Percentiles rank a stretch among this genome's conserved stretches.
These are phyloP conservation scores for Auxenochlorella protothecoides DNA, from an alignment of 139 green algal genomes.

Conservation along the genomic window DNA sequence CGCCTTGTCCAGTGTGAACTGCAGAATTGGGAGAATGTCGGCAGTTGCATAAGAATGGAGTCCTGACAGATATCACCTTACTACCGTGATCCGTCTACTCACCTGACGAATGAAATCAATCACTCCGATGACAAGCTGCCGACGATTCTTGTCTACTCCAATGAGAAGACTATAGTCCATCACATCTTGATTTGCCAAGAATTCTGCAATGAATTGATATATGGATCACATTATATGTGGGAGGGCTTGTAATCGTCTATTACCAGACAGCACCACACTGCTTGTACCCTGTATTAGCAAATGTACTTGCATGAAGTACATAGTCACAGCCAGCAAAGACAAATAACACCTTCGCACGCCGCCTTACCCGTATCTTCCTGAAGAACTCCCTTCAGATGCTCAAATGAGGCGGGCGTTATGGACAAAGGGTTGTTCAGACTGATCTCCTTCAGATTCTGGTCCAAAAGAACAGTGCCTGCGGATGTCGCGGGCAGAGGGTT, in stretches of 20 bases:
- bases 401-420: too few species aligned
- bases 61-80: too few species aligned
- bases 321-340: too few species aligned
- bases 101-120: conserved; percentile 87
- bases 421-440: conserved; percentile 28
- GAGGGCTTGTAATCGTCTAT: neutral
- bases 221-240: neutral
- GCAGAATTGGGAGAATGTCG: conserved; percentile 1
- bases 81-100: too few species aligned
- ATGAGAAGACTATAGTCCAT: conserved; percentile 98
- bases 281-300: too few species aligned
- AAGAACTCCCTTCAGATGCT: too few species aligned
- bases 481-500: too few species aligned
- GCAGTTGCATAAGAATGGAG: too few species aligned
- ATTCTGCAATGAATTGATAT: conserved; percentile 26
- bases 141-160: conserved; percentile 43
- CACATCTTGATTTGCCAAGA: conserved; percentile 72
- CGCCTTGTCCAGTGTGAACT: conserved; percentile 98
- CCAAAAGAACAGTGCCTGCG: conserved; percentile 63
- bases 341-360: too few species aligned
- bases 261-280: too few species aligned
- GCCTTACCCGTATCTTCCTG: too few species aligned
- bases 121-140: conserved; percentile 78
- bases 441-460: conserved; percentile 78
- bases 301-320: too few species aligned